Evolutionary conservation across 495 filamentous ascomycete species (phyloP).

Genomic region (Neohortaea acidophila): DNA sequence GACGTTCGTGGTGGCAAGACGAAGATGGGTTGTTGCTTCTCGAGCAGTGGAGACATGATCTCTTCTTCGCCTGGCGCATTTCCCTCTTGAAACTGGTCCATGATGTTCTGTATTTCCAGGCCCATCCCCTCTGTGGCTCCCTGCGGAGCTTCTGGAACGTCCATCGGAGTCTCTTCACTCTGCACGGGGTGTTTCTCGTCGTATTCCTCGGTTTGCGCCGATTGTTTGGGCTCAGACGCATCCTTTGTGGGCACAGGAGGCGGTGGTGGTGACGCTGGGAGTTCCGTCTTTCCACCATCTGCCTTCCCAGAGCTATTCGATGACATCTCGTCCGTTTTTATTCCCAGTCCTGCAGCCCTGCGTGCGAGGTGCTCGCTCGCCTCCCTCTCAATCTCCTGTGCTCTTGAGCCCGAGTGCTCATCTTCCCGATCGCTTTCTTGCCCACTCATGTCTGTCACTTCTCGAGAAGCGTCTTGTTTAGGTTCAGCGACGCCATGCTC

Average conservation of each 20-base stretch:
- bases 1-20: conserved; percentile 72
- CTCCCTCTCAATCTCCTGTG: conserved; percentile 8
- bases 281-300: background rate
- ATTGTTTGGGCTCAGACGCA: background rate
- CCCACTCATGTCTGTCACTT: too few species aligned
- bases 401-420: background rate
- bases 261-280: background rate
- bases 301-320: background rate
- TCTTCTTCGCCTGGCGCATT: conserved; percentile 53
- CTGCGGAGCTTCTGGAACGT: conserved; percentile 9
- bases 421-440: background rate
- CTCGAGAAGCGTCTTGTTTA: too few species aligned
- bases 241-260: conserved; percentile 4
- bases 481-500: too few species aligned
- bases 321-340: too few species aligned
- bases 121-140: conserved; percentile 24
- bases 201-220: conserved; percentile 1
- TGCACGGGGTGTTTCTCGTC: conserved; percentile 13
- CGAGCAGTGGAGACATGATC: conserved; percentile 68
- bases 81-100: conserved; percentile 54
- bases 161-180: background rate
- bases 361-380: conserved; percentile 16
- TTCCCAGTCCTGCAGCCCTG: conserved; percentile 7
- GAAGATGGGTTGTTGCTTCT: conserved; percentile 54
- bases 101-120: conserved; percentile 88